Base-by-base conservation (phyloP, 768 basidiomycete genomes). In the Tulasnella sp. region DNA sequence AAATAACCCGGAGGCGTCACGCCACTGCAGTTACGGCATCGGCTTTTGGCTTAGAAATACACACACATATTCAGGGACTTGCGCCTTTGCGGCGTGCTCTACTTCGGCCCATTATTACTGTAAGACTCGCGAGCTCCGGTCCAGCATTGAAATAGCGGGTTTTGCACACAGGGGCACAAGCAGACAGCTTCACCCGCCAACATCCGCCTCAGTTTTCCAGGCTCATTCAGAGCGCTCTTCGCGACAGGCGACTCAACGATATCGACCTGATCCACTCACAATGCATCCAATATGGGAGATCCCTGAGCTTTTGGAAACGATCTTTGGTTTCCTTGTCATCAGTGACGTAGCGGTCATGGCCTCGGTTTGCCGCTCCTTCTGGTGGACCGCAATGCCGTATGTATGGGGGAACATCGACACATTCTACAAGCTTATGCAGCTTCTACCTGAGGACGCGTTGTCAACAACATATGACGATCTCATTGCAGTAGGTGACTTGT, bases 131-230 rank as follows among this genome's bases (percentile, higher is more conserved):
- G 16, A 46, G 46, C 1, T 46, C 46, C 18, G 14, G 12, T 46
- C 14, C 46, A 14, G 12, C 87, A 1, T 96, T 95, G 84, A 84
- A 85, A 2, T 88, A 92, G 54, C 50, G 83, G 72, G 83, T 80
- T 90, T 81, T 14, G 46, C 18, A 16, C 18, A 46, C 1, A 16
- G n/a, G 46, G 46, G 3, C 14, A 46, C 14, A 46, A 46, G 1
- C 4, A 46, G 12, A n/a, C n/a, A n/a, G 16, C 18, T 46, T 46
- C 46, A 18, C 46, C 46, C 16, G 0, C 46, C 16, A 46, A 8
- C 12, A 20, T 14, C 46, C 46, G 46, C 12, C 14, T 20, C 46
- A 46, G 16, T 46, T 46, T 42, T 46, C 46, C 46, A 46, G 16
- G 16, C 46, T 46, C 46, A 18, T 46, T 46, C 14, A 1, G 18